phyloP scores from a whole-genome alignment of 2,329 filamentous ascomycete genomes.

The Colletotrichum limetticola region DNA sequence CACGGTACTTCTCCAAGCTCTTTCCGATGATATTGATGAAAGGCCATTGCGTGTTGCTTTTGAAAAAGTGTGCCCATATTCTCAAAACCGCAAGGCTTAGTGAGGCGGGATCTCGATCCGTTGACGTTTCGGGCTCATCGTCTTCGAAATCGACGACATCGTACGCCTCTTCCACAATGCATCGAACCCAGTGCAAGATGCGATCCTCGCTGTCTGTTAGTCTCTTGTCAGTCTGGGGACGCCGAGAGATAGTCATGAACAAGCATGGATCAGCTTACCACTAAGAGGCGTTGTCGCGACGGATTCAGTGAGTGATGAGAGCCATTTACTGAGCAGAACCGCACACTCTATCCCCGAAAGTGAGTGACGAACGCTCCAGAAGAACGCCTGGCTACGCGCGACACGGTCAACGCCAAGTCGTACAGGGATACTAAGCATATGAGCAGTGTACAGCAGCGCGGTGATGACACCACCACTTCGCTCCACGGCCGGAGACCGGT shows the following conservation, averaged over 20 bases:
- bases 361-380: slow-evolving; percentile 68
- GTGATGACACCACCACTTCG: slow-evolving; percentile 59
- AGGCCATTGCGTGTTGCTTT: slow-evolving; percentile 58
- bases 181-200: slow-evolving; percentile 58
- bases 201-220: slow-evolving; percentile 52
- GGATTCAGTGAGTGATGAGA: slow-evolving; percentile 43
- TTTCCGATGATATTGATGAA: slow-evolving; percentile 58
- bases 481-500: slow-evolving; percentile 51
- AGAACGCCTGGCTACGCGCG: slow-evolving; percentile 64
- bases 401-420: slow-evolving; percentile 65
- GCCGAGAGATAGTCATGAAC: too few relatives aligned
- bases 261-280: slow-evolving; percentile 37
- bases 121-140: slow-evolving; percentile 40
- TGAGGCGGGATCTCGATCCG: slow-evolving; percentile 40
- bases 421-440: slow-evolving; percentile 66
- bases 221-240: neutral
- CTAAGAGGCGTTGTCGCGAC: slow-evolving; percentile 38
- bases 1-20: slow-evolving; percentile 50
- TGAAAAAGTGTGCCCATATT: slow-evolving; percentile 59
- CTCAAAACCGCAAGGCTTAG: slow-evolving; percentile 53
- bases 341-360: slow-evolving; percentile 65
- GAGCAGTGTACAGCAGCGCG: slow-evolving; percentile 63
- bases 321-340: slow-evolving; percentile 63
- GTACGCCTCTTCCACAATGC: slow-evolving; percentile 57
- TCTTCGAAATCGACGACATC: slow-evolving; percentile 50